A percentile compares a stretch with the other conserved stretches of the same genome.
phyloP scores from a whole-genome alignment of 2,329 filamentous ascomycete genomes.

The Phaeomoniella chlamydospora region DNA sequence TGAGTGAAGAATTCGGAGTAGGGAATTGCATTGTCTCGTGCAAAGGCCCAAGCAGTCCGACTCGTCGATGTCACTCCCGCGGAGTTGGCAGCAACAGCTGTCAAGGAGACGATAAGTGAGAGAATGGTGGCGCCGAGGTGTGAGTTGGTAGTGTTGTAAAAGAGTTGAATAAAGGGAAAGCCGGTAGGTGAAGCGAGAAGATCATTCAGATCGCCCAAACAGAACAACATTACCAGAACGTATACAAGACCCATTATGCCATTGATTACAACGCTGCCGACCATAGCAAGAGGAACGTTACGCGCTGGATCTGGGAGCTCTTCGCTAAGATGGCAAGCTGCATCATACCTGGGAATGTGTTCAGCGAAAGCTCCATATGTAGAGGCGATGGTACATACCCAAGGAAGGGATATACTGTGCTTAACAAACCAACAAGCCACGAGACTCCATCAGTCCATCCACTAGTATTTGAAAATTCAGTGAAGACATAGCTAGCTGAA shows the following conservation, averaged over 20 bases:
- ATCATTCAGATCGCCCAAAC: slow-evolving; percentile 26
- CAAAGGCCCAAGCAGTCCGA: slow-evolving; percentile 30
- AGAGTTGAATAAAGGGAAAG: slow-evolving; percentile 39
- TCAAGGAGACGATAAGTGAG: slow-evolving; percentile 30
- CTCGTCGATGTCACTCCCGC: slow-evolving; percentile 36
- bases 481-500: slow-evolving; percentile 35
- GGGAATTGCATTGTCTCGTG: slow-evolving; percentile 8
- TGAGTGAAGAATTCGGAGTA: slow-evolving; percentile 5
- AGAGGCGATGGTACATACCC: too few species aligned
- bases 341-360: too few species aligned
- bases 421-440: slow-evolving; percentile 37
- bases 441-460: slow-evolving; percentile 33
- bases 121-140: slow-evolving; percentile 31
- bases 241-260: slow-evolving; percentile 35
- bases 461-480: slow-evolving; percentile 36
- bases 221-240: slow-evolving; percentile 35
- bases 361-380: too few species aligned
- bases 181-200: slow-evolving; percentile 25
- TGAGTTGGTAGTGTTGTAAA: slow-evolving; percentile 26
- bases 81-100: slow-evolving; percentile 31
- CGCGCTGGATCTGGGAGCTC: slow-evolving; percentile 32
- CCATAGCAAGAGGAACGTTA: slow-evolving; percentile 35
- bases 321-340: slow-evolving; percentile 37
- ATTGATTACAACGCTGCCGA: slow-evolving; percentile 33
- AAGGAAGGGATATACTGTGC: slow-evolving; percentile 37